Percentiles rank a stretch among this genome's conserved stretches.
These are phyloP conservation scores for Apiotrichum gamsii DNA, from an alignment of 1,284 basidiomycete species.

Conservation along the genomic window DNA sequence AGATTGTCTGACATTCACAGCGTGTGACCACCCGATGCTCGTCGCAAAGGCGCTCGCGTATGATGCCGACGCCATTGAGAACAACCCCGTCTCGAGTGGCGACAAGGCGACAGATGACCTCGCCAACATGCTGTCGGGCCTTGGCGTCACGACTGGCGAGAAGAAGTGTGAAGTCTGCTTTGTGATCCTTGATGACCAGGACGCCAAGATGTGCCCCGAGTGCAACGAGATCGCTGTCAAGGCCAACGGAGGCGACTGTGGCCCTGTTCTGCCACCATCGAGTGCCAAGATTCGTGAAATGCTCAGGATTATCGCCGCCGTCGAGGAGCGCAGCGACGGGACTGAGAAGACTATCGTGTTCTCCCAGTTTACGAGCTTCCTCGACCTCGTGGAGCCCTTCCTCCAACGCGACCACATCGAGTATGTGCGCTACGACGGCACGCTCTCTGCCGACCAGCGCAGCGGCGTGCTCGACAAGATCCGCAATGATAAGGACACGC, in stretches of 20 bases:
- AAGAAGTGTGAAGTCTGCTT: constrained; percentile 72
- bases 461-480: constrained; percentile 70
- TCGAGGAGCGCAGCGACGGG: constrained; percentile 58
- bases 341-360: constrained; percentile 78
- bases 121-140: constrained; percentile 63
- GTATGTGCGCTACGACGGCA: constrained; percentile 84
- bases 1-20: constrained; percentile 48
- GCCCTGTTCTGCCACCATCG: constrained; percentile 52
- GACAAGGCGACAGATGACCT: constrained; percentile 63
- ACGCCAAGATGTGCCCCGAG: constrained; percentile 54
- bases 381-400: constrained; percentile 80
- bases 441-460: constrained; percentile 69
- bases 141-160: constrained; percentile 57
- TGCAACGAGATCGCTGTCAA: constrained; percentile 46
- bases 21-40: constrained; percentile 80
- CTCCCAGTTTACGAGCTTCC: constrained; percentile 74
- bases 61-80: constrained; percentile 62
- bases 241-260: not conserved
- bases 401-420: constrained; percentile 59
- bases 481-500: constrained; percentile 55
- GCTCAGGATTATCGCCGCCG: constrained; percentile 62
- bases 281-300: constrained; percentile 87
- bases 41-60: constrained; percentile 66
- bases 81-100: constrained; percentile 44
- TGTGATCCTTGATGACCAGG: constrained; percentile 25